Base-by-base conservation (phyloP, 257 asterid species). In the Forsythia viridissima region DNA sequence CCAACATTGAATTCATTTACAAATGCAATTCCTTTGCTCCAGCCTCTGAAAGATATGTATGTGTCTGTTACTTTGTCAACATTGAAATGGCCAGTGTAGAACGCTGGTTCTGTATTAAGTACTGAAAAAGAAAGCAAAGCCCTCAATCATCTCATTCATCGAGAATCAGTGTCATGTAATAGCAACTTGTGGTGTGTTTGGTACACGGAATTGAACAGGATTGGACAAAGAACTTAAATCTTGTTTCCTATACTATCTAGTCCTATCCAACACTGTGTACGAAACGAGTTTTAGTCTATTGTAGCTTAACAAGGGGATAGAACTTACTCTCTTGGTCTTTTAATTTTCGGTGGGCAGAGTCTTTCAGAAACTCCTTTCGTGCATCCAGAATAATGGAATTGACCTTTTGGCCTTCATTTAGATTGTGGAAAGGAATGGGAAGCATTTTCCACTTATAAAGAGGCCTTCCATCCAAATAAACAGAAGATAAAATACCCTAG, bases 1-100 rank as follows among this genome's bases (percentile, higher is more conserved):
- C 99, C 99, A 13, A 95, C 70, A 76, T 91, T 93, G 69, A 87
- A 84, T 9, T 81, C 92, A 70, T 95, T 95, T 41, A 95, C 86
- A 76, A 92, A 91, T 20, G 93, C 94, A 81, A 93, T 77, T 76
- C 99, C 99, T 84, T 93, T 95, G 41, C 94, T 87, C 99, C 99
- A 95, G 80, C 94, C 98, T 76, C 80, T 81, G 76, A 95, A 89
- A 9, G 99, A 95, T 57, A 95, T 69, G 80, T 85, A 95, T 8
- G 99, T 93, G 85, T 95, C 99, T 44, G 84, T 55, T 13, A 89
- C 84, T 84, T 81, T 80, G 81, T 86, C 87, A 30, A 95, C 83
- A 44, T 80, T 67, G 84, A 95, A 89, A 77, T 81, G 82, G 77
- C 96, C 97, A 12, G 82, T 18, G 80, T 95, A 95, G 77, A 92